phyloP scores from a whole-genome alignment of 192 early-diverging fungal genomes.

The Entophlyctis helioformis region DNA sequence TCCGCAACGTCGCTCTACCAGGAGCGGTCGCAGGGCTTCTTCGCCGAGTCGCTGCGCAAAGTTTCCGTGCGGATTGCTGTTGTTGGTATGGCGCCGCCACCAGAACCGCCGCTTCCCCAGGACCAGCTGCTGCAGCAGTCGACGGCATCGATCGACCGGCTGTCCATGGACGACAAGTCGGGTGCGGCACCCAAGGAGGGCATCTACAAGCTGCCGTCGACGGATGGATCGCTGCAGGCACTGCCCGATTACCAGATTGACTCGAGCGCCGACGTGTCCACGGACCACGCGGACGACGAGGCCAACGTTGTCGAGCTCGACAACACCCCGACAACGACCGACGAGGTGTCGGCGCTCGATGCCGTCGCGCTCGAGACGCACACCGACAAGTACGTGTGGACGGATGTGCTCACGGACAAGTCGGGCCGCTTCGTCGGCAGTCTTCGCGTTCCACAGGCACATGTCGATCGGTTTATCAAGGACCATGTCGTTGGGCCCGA shows the following conservation, averaged over 20 bases:
- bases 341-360: too few relatives aligned
- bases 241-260: too few relatives aligned
- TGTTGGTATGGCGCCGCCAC: slow-evolving; percentile 24
- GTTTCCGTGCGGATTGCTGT: slow-evolving; percentile 26
- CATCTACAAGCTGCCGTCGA: slow-evolving; percentile 8
- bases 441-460: too few relatives aligned
- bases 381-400: too few relatives aligned
- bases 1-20: slow-evolving; percentile 6
- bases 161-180: background rate
- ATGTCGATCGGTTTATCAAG: too few relatives aligned
- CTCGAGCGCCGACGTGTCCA: slow-evolving; percentile 3
- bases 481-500: too few relatives aligned
- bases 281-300: slow-evolving; percentile 15
- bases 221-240: slow-evolving; percentile 5
- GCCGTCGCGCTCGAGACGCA: too few relatives aligned
- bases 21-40: slow-evolving; percentile 17
- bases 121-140: slow-evolving; percentile 1
- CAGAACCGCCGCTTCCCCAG: slow-evolving; percentile 15
- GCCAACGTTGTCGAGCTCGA: slow-evolving; percentile 1
- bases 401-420: too few relatives aligned
- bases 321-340: too few relatives aligned
- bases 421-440: too few relatives aligned
- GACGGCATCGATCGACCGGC: background rate
- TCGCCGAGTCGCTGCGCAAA: slow-evolving; percentile 8
- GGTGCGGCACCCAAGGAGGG: slow-evolving; percentile 8